These are phyloP conservation scores for Ceratocystis ficicola DNA, from an alignment of 2,329 filamentous ascomycete genomes.

Conservation along the genomic window DNA sequence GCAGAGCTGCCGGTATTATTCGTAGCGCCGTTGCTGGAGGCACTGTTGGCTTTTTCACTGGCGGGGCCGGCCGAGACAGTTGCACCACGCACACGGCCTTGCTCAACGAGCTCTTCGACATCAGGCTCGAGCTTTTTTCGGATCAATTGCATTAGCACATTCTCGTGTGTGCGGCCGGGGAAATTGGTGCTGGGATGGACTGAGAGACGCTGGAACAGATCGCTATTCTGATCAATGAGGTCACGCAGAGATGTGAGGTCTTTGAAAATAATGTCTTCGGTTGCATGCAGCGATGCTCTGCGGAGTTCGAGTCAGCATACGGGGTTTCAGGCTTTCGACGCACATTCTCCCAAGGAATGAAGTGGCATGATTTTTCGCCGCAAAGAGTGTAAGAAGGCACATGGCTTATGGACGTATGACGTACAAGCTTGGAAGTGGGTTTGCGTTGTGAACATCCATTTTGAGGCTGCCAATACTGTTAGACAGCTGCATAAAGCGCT, in stretches of 20 bases:
- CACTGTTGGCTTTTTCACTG: constrained; percentile 25
- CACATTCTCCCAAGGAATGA: background rate
- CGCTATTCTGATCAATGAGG: constrained; percentile 50
- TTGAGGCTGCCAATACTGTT: constrained; percentile 55
- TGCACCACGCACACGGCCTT: constrained; percentile 36
- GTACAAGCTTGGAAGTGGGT: constrained; percentile 57
- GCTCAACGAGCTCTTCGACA: constrained; percentile 59
- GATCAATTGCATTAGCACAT: constrained; percentile 54
- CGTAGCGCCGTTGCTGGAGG: background rate
- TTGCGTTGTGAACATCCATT: constrained; percentile 46
- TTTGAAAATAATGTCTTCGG: constrained; percentile 56
- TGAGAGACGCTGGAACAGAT: constrained; percentile 57
- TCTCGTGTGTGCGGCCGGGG: constrained; percentile 56
- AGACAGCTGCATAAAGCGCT: constrained; percentile 55
- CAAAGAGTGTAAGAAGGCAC: too few relatives aligned
- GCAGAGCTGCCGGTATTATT: background rate
- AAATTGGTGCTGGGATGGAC: constrained; percentile 66
- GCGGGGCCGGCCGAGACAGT: background rate
- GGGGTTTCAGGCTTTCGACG: background rate
- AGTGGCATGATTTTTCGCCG: background rate
- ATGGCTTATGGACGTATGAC: constrained; percentile 23
- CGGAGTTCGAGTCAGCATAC: background rate
- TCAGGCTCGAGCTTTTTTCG: constrained; percentile 74
- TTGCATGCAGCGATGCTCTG: constrained; percentile 61
- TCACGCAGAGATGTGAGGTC: constrained; percentile 57